Percentiles rank a stretch among this genome's conserved stretches.
These are phyloP conservation scores for Microbotryum intermedium DNA, from an alignment of 1,284 basidiomycete species.

Conservation along the genomic window DNA sequence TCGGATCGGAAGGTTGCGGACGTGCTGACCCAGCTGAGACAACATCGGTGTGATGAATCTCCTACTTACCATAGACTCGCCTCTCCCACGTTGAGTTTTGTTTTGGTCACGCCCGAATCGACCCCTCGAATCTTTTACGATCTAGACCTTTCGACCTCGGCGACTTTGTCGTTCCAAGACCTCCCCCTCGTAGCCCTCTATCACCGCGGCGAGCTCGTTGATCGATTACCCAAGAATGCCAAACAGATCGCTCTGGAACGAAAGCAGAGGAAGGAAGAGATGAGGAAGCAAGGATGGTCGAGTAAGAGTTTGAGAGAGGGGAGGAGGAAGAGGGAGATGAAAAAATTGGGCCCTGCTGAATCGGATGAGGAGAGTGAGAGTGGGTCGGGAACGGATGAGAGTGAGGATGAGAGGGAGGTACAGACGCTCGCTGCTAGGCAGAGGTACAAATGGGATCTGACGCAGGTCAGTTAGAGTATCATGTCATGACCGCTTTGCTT, in stretches of 20 bases:
- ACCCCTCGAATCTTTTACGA: conserved; percentile 22
- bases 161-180: conserved; percentile 8
- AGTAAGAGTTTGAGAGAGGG: neutral
- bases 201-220: conserved; percentile 4
- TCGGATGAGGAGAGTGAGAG: conserved; percentile 5
- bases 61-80: neutral
- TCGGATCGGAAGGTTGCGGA: neutral
- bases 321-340: neutral
- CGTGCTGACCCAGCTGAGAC: neutral
- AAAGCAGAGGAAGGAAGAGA: neutral
- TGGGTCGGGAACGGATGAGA: neutral
- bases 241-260: conserved; percentile 1
- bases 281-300: neutral
- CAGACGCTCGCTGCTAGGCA: conserved; percentile 3
- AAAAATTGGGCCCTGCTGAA: neutral
- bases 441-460: conserved; percentile 19
- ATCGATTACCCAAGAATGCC: conserved; percentile 7
- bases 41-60: neutral
- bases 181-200: conserved; percentile 20
- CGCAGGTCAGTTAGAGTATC: neutral
- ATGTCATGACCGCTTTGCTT: no score
- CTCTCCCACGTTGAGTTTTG: conserved; percentile 8
- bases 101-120: conserved; percentile 7
- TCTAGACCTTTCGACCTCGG: conserved; percentile 14
- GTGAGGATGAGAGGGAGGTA: conserved; percentile 21